A percentile compares a stretch with the other conserved stretches of the same genome.
Conservation (phyloP, 2,329 filamentous ascomycete genomes). For the Alternaria panax region DNA sequence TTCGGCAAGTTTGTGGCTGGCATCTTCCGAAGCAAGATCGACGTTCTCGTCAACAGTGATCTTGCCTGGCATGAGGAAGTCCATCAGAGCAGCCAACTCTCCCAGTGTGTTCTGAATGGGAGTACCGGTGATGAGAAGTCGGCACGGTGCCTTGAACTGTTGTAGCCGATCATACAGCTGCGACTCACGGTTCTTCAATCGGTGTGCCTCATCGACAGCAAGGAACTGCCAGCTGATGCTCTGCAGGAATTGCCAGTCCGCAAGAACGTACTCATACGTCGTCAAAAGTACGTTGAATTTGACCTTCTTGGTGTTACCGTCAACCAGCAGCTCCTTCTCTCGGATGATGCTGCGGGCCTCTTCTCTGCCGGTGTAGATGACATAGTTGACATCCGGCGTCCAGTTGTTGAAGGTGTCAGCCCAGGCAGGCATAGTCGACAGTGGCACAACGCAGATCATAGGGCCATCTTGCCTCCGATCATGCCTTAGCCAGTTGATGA, state of each 20-base stretch:
- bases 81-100: conserved; percentile 89
- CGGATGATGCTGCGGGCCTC: conserved; percentile 85
- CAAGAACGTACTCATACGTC: conserved; percentile 94
- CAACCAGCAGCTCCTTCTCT: conserved; percentile 86
- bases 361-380: conserved; percentile 93
- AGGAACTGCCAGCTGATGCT: conserved; percentile 98
- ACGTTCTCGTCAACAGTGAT: conserved; percentile 91
- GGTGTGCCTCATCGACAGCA: conserved; percentile 94
- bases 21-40: conserved; percentile 80
- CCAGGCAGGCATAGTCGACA: conserved; percentile 98
- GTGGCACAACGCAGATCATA: conserved; percentile 94
- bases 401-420: conserved; percentile 97
- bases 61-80: conserved; percentile 96
- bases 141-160: conserved; percentile 86
- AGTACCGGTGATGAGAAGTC: conserved; percentile 93
- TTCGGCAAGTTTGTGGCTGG: conserved; percentile 84
- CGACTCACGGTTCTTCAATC: conserved; percentile 94
- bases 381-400: conserved; percentile 95
- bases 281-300: conserved; percentile 99
- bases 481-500: conserved; percentile 96
- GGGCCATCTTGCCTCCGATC: conserved; percentile 89
- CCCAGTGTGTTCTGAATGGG: conserved; percentile 97
- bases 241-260: conserved; percentile 82
- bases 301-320: conserved; percentile 84
- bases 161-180: conserved; percentile 87